Conservation (phyloP, 257 asterid genomes). For the Verbascum thapsus region DNA sequence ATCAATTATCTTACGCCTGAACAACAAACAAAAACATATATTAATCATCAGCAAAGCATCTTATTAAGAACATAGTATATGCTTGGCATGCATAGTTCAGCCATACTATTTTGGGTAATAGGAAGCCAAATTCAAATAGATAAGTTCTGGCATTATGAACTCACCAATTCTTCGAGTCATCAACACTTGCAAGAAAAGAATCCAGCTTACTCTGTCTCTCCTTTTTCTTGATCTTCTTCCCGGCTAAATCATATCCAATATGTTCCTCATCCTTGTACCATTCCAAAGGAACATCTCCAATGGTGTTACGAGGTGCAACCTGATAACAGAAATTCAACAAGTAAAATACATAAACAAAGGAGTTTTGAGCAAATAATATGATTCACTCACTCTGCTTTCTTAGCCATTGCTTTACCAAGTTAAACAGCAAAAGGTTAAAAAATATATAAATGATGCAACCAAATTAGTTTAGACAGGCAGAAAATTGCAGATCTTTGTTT, state of each 20-base stretch:
- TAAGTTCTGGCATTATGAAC: slow-evolving; percentile 27
- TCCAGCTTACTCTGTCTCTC: slow-evolving; percentile 79
- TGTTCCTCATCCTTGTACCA: slow-evolving; percentile 98
- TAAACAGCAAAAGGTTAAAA: not conserved
- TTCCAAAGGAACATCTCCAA: slow-evolving; percentile 82
- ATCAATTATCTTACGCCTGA: slow-evolving; percentile 84
- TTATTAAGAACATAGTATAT: not conserved
- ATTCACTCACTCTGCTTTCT: not conserved
- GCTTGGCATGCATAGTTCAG: not conserved
- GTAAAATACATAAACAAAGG: slow-evolving; percentile 2
- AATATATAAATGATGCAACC: slow-evolving; percentile 2
- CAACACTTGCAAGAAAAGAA: slow-evolving; percentile 74
- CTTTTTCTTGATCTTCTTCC: slow-evolving; percentile 91
- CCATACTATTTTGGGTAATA: not conserved
- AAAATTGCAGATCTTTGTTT: slow-evolving; percentile 8
- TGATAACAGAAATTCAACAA: slow-evolving; percentile 32
- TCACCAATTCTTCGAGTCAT: slow-evolving; percentile 82
- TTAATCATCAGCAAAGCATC: slow-evolving; percentile 28
- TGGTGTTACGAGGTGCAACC: slow-evolving; percentile 92
- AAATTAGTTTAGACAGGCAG: slow-evolving; percentile 11
- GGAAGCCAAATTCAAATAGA: slow-evolving; percentile 13
- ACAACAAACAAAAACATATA: slow-evolving; percentile 20
- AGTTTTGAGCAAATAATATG: slow-evolving; percentile 3
- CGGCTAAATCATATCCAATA: slow-evolving; percentile 83
- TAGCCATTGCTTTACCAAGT: not conserved